Evolutionary conservation across 225 moss, liverwort and hornwort species (phyloP), one percentile per base, ranked within the genome.

Genomic region (Lunularia cruciata): DNA sequence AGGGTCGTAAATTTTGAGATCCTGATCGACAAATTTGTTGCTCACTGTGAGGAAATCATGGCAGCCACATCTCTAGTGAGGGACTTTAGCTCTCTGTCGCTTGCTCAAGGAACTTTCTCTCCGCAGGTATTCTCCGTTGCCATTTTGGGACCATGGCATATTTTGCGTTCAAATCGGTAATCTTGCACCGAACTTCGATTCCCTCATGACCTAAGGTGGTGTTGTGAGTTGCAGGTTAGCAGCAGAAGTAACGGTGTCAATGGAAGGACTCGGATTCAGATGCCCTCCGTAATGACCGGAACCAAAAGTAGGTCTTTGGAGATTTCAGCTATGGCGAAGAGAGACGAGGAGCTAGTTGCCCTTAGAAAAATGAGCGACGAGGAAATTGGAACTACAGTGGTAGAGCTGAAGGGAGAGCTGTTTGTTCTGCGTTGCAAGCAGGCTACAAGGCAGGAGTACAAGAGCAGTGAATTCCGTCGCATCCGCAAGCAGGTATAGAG

Each of bases 391-490:
- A 52, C 39, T 11, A 81, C 85, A 1, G 95, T 96, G 22, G 86
- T 88, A 8, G 95, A 96, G n/a, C 71, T 96, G 69, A 96, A 96
- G 75, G 95, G 95, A 73, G 95, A 96, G 75, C 85, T 96, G 8
- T 96, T 96, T 52, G 68, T 96, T 72, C 64, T 96, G 67, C 87
- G 95, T 2, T 81, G 92, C 72, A 92, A 90, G 86, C 90, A 96
- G 76, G 95, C 95, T 7, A 96, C 95, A 9, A 76, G 95, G 33
- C 95, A 92, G 78, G 95, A 96, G 76, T 90, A 37, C 73, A 89
- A 96, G 72, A 90, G 90, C 81, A 90, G 90, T 57, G 95, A 96
- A 48, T 96, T 96, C 71, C 90, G 92, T 57, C 78, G 86, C 46
- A 90, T 96, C 64, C 92, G 95, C 25, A 96, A 90, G 75, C 79